Percentiles rank a stretch among this genome's conserved stretches.
These are phyloP conservation scores for Globisporangium viniferum DNA, from an alignment of 352 stramenopile genomes.

Conservation along the genomic window DNA sequence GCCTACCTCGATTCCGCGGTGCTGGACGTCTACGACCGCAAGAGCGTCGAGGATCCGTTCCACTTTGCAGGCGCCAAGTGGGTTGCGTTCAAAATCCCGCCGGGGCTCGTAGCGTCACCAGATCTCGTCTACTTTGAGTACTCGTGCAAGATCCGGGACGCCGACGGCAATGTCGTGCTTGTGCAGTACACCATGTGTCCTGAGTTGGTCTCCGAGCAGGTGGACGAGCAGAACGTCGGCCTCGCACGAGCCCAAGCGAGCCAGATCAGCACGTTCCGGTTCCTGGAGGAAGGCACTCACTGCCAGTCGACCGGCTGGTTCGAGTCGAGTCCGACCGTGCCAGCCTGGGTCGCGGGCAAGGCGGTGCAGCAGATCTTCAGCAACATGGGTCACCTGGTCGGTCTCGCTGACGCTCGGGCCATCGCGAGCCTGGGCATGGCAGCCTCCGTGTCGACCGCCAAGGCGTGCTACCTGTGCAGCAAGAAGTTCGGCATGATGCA, in stretches of 20 bases:
- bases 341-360: constrained; percentile 2
- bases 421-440: constrained; percentile 8
- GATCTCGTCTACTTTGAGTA: constrained; percentile 45
- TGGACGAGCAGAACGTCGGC: constrained; percentile 28
- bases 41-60: constrained; percentile 31
- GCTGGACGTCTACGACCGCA: constrained; percentile 31
- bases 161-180: constrained; percentile 28
- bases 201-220: constrained; percentile 20
- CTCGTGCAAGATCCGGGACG: constrained; percentile 28
- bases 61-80: constrained; percentile 52
- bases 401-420: constrained; percentile 14
- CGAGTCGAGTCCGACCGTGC: background rate
- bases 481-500: constrained; percentile 28
- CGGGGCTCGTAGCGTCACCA: constrained; percentile 25
- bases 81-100: constrained; percentile 27
- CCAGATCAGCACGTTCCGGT: constrained; percentile 15
- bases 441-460: background rate
- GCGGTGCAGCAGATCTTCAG: constrained; percentile 4
- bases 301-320: constrained; percentile 12
- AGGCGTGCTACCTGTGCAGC: constrained; percentile 26
- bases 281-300: background rate
- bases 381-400: background rate
- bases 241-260: constrained; percentile 9
- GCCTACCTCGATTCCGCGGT: constrained; percentile 43
- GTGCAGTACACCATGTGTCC: constrained; percentile 17